A percentile compares a stretch with the other conserved stretches of the same genome.
These are phyloP conservation scores for Hyaloscypha variabilis DNA, from an alignment of 495 filamentous ascomycete species.

Conservation along the genomic window DNA sequence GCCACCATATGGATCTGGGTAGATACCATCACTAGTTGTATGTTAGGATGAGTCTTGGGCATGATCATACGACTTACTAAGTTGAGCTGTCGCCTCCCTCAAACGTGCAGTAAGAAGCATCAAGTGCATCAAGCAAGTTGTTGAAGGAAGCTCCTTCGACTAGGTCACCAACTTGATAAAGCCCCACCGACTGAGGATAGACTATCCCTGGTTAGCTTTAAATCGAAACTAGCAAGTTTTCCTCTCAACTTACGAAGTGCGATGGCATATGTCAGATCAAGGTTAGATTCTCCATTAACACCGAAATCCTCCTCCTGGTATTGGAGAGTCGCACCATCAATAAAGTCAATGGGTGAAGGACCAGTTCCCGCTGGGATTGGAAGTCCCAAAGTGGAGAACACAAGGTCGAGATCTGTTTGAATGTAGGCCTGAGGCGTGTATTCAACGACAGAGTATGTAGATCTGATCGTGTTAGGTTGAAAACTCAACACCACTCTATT, in stretches of 20 bases:
- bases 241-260: conserved; percentile 4
- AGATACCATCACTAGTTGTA: background rate
- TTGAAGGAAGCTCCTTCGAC: conserved; percentile 24
- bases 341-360: background rate
- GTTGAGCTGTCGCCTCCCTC: conserved; percentile 12
- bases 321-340: conserved; percentile 14
- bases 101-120: background rate
- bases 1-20: conserved; percentile 5
- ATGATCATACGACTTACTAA: background rate
- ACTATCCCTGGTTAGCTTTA: background rate
- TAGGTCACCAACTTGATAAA: conserved; percentile 21
- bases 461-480: background rate
- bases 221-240: background rate
- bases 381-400: conserved; percentile 12
- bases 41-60: conserved; percentile 9
- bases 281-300: conserved; percentile 18
- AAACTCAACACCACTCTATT: background rate
- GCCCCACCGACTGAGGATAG: conserved; percentile 12
- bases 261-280: background rate
- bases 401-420: background rate
- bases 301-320: background rate
- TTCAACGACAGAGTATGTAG: conserved; percentile 10
- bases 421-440: conserved; percentile 19
- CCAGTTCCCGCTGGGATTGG: conserved; percentile 1
- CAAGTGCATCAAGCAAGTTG: conserved; percentile 14